phyloP scores from a whole-genome alignment of 164 flowering plant species.

The Stephania cephalantha region DNA sequence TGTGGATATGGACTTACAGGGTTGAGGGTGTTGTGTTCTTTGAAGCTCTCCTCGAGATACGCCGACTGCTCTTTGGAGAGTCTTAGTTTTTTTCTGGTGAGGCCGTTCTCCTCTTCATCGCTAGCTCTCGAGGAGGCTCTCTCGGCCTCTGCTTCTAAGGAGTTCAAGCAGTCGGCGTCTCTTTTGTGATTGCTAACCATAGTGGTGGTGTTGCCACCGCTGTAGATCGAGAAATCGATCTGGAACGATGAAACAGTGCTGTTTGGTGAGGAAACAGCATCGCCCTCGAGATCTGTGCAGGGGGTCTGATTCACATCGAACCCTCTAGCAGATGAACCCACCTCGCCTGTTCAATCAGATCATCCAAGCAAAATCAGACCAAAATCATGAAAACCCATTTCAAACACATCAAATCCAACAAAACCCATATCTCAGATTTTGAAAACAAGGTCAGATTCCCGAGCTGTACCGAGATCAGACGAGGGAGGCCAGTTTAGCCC shows the following conservation, averaged over 20 bases:
- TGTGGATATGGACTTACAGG: slow-evolving; percentile 46
- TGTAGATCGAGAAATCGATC: slow-evolving; percentile 46
- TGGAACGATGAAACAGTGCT: slow-evolving; percentile 53
- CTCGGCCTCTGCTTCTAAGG: slow-evolving; percentile 31
- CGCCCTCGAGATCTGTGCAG: slow-evolving; percentile 36
- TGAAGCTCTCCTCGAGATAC: slow-evolving; percentile 88
- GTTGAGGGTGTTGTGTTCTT: slow-evolving; percentile 85
- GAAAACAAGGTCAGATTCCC: background rate
- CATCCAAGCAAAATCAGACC: no score
- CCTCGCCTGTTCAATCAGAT: slow-evolving; percentile 12
- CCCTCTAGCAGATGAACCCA: slow-evolving; percentile 26
- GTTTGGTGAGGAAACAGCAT: slow-evolving; percentile 51
- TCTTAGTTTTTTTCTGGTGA: slow-evolving; percentile 69
- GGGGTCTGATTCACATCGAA: slow-evolving; percentile 46
- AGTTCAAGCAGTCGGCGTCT: slow-evolving; percentile 24
- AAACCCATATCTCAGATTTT: background rate
- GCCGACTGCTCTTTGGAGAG: slow-evolving; percentile 90
- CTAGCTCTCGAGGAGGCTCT: slow-evolving; percentile 53
- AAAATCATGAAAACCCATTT: slow-evolving; percentile 21
- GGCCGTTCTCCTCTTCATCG: slow-evolving; percentile 69
- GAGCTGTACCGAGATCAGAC: background rate
- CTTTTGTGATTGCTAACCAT: slow-evolving; percentile 22
- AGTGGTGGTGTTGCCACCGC: slow-evolving; percentile 18
- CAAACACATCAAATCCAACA: slow-evolving; percentile 15
- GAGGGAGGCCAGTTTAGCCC: slow-evolving; percentile 38